Percentiles rank a stretch among this genome's conserved stretches.
Evolutionary conservation across 139 green algal species (phyloP).

Genomic region (Pleodorina starrii): DNA sequence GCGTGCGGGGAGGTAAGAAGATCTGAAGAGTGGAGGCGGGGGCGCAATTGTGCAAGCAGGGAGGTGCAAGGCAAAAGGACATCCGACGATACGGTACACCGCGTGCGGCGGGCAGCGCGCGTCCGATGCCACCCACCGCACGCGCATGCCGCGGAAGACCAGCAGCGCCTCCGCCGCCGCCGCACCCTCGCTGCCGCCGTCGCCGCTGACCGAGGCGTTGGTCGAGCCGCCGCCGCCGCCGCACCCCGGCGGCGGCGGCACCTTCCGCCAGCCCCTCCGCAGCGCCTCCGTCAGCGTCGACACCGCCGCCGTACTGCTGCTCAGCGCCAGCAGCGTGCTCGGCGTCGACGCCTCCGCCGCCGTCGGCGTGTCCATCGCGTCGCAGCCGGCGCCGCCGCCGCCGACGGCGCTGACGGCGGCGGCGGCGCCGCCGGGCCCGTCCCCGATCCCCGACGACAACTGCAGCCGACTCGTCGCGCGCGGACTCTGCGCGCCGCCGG

Average conservation of each 20-base stretch:
- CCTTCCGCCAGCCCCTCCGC: slow-evolving; percentile 7
- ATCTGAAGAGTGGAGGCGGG: no score
- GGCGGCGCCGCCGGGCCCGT: not conserved
- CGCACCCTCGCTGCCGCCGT: not conserved
- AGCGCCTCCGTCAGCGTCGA: slow-evolving; percentile 30
- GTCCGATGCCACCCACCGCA: not conserved
- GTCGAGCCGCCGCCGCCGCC: not conserved
- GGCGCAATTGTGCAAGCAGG: no score
- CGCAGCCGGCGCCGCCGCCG: not conserved
- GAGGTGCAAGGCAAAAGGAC: no score
- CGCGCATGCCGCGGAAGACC: slow-evolving; percentile 16
- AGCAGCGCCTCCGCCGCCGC: slow-evolving; percentile 14
- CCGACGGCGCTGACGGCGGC: not conserved
- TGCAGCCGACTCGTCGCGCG: not conserved
- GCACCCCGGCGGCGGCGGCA: not conserved
- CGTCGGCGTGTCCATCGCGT: not conserved
- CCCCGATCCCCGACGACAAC: not conserved
- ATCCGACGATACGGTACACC: no score
- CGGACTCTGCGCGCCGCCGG: not conserved
- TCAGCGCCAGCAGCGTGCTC: not conserved
- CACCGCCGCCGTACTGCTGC: not conserved
- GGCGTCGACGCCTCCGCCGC: not conserved
- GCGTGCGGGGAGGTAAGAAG: no score
- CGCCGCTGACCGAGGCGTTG: not conserved
- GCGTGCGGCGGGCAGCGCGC: no score